phyloP scores from a whole-genome alignment of 768 basidiomycete genomes.

The Vishniacozyma victoriae region DNA sequence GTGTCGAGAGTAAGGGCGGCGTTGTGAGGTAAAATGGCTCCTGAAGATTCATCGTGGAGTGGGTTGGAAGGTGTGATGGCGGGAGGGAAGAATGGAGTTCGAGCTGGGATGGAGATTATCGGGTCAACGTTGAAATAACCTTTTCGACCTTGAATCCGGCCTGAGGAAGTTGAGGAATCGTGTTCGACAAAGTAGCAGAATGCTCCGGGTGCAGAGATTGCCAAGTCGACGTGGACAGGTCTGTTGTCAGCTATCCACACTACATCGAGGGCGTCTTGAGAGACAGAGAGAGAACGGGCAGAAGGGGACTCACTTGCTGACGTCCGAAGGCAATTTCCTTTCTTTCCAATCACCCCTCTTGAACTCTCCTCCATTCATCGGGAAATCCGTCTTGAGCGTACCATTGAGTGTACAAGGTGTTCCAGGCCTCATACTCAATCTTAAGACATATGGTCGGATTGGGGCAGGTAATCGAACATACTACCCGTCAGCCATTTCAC shows the following conservation, averaged over 20 bases:
- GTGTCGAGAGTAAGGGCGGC: conserved; percentile 75
- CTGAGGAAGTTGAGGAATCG: conserved; percentile 29
- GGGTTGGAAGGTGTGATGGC: conserved; percentile 10
- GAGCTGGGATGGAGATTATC: conserved; percentile 66
- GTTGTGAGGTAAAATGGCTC: conserved; percentile 51
- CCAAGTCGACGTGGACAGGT: conserved; percentile 86
- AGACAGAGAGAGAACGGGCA: not conserved
- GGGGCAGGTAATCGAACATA: conserved; percentile 95
- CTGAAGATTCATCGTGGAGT: conserved; percentile 23
- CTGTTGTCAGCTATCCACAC: conserved; percentile 53
- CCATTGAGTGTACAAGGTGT: conserved; percentile 85
- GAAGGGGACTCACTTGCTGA: conserved; percentile 55
- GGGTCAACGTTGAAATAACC: conserved; percentile 98
- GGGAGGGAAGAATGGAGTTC: conserved; percentile 64
- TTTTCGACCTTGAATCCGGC: conserved; percentile 69
- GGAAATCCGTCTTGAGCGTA: conserved; percentile 92
- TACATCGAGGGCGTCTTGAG: conserved; percentile 36
- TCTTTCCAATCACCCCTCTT: conserved; percentile 67
- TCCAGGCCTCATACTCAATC: conserved; percentile 86
- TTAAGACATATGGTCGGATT: conserved; percentile 76
- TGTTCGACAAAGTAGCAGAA: conserved; percentile 95
- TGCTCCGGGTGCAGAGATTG: conserved; percentile 92
- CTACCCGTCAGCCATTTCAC: conserved; percentile 52
- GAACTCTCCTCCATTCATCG: conserved; percentile 83
- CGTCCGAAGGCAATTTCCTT: conserved; percentile 50